A percentile compares a stretch with the other conserved stretches of the same genome.
Conservation (phyloP, 2,329 filamentous ascomycete genomes). For the Pseudogymnoascus sp. region DNA sequence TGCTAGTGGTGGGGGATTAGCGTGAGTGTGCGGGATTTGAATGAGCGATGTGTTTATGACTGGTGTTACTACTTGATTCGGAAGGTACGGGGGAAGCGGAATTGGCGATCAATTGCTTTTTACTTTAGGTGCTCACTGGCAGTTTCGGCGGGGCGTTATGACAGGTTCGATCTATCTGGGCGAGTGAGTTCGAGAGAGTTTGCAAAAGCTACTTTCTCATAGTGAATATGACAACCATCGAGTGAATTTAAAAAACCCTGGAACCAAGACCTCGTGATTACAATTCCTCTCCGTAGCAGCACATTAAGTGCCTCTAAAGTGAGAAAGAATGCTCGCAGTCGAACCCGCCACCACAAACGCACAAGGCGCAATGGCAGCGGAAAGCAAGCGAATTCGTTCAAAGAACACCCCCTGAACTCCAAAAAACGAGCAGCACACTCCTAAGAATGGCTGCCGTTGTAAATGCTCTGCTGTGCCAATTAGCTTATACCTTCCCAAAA, state of each 20-base stretch:
- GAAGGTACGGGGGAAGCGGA: background rate
- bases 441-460: background rate
- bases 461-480: background rate
- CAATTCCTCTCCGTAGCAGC: slow-evolving; percentile 4
- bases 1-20: slow-evolving; percentile 41
- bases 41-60: background rate
- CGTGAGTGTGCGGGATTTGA: background rate
- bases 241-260: background rate
- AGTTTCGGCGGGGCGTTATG: slow-evolving; percentile 2
- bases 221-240: background rate
- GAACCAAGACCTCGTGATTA: background rate
- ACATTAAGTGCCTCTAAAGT: slow-evolving; percentile 2
- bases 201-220: background rate
- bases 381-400: slow-evolving; percentile 9
- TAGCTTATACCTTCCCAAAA: background rate
- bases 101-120: background rate
- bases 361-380: background rate
- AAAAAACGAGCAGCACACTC: background rate
- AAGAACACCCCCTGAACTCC: background rate
- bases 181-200: background rate
- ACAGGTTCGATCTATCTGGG: background rate
- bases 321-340: slow-evolving; percentile 9
- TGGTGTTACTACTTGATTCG: background rate
- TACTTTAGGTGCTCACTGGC: background rate
- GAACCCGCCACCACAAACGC: slow-evolving; percentile 1